These are phyloP conservation scores for Aaosphaeria arxii DNA, from an alignment of 2,329 filamentous ascomycete species.

Conservation along the genomic window DNA sequence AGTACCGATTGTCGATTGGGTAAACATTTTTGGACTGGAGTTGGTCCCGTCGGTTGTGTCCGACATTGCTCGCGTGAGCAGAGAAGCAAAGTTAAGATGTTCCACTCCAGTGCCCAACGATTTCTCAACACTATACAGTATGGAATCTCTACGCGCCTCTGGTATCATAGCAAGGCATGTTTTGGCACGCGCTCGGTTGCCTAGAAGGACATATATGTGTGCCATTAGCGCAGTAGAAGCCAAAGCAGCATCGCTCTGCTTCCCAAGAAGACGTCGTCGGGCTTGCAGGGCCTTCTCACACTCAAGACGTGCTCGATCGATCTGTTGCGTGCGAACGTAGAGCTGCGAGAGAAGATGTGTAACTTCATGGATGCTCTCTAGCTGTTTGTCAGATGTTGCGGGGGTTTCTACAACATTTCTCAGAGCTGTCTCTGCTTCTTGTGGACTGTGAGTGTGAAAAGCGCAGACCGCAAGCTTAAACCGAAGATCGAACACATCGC, in stretches of 20 bases:
- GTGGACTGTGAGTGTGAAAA: conserved; percentile 17
- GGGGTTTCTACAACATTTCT: conserved; percentile 13
- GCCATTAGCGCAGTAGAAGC: conserved; percentile 28
- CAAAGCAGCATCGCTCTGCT: conserved; percentile 17
- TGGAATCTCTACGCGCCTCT: conserved; percentile 8
- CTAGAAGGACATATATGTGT: conserved; percentile 18
- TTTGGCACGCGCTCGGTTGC: conserved; percentile 18
- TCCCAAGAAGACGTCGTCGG: conserved; percentile 21
- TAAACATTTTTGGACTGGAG: background rate
- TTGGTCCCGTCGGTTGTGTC: background rate
- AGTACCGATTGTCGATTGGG: background rate
- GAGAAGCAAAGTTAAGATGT: conserved; percentile 17
- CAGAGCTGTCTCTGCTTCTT: conserved; percentile 18
- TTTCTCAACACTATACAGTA: conserved; percentile 12
- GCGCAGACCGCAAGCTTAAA: conserved; percentile 25
- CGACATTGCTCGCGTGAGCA: conserved; percentile 5
- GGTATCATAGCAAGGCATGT: conserved; percentile 19
- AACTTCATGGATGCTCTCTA: conserved; percentile 12
- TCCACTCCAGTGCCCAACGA: conserved; percentile 12
- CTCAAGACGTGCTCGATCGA: conserved; percentile 18
- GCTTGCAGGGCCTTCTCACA: conserved; percentile 24
- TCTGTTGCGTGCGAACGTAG: conserved; percentile 16
- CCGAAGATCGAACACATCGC: conserved; percentile 20
- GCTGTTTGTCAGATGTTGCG: conserved; percentile 12
- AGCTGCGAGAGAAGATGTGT: conserved; percentile 23